Evolutionary conservation across 805 yeast species (phyloP).

Genomic region (Torulaspora gathmanii): DNA sequence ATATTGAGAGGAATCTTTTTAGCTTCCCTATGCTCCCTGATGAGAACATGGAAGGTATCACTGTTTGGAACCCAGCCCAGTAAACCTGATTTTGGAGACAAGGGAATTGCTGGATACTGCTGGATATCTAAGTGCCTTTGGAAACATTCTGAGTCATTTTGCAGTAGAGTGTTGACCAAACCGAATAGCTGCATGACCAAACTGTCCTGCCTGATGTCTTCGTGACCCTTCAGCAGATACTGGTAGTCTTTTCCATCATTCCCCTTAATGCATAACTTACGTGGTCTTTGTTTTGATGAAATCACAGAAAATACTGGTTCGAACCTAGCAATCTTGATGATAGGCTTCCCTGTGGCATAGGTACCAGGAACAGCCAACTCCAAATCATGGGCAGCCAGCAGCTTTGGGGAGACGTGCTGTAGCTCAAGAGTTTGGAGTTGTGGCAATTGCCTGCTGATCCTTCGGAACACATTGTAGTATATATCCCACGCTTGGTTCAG

Average conservation of each 20-base stretch:
- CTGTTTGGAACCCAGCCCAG: conserved; percentile 97
- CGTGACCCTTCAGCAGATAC: conserved; percentile 87
- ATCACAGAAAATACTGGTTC: conserved; percentile 83
- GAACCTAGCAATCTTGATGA: conserved; percentile 65
- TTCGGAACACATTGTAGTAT: conserved; percentile 86
- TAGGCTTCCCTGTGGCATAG: conserved; percentile 76
- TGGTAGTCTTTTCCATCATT: conserved; percentile 89
- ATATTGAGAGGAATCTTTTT: conserved; percentile 84
- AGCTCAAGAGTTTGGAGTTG: conserved; percentile 80
- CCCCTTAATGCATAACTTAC: conserved; percentile 73
- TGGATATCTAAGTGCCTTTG: conserved; percentile 92
- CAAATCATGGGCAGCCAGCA: conserved; percentile 70
- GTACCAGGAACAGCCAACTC: conserved; percentile 94
- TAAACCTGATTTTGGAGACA: conserved; percentile 95
- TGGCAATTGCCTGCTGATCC: conserved; percentile 84
- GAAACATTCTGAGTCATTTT: conserved; percentile 91
- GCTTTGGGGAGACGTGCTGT: conserved; percentile 89
- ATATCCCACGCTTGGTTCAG: conserved; percentile 98
- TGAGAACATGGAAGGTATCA: conserved; percentile 91
- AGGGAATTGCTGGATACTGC: conserved; percentile 86
- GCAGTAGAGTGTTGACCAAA: conserved; percentile 81
- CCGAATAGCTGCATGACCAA: conserved; percentile 98
- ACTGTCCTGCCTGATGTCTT: conserved; percentile 95
- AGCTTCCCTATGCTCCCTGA: conserved; percentile 87
- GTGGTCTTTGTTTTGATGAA: conserved; percentile 93